Evolutionary conservation across 2,329 filamentous ascomycete genomes (phyloP).

Genomic region (Myriosclerotinia scirpicola): DNA sequence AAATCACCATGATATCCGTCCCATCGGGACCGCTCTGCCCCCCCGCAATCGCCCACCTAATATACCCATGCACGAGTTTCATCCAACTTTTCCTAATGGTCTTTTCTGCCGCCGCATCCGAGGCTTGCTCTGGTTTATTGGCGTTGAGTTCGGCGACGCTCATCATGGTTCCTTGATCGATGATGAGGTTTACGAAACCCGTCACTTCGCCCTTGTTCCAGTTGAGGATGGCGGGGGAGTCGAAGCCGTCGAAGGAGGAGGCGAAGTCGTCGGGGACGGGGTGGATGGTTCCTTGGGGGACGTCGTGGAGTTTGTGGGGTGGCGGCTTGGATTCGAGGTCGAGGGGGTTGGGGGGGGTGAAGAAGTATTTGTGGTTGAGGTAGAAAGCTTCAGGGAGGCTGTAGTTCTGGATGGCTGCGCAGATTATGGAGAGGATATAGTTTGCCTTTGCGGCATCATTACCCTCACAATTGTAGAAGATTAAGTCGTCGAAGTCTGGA

Average conservation of each 20-base stretch:
- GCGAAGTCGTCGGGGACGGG: conserved; percentile 11
- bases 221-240: conserved; percentile 24
- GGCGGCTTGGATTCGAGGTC: conserved; percentile 28
- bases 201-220: conserved; percentile 29
- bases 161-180: conserved; percentile 18
- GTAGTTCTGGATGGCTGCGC: conserved; percentile 57
- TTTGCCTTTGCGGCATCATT: conserved; percentile 42
- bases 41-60: conserved; percentile 56
- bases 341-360: conserved; percentile 43
- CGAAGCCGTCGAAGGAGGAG: conserved; percentile 26
- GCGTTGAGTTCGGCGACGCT: conserved; percentile 14
- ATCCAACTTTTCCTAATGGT: conserved; percentile 40
- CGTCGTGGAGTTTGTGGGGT: conserved; percentile 29
- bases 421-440: conserved; percentile 52
- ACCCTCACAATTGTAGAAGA: conserved; percentile 35
- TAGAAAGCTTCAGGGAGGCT: conserved; percentile 56
- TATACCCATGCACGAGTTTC: conserved; percentile 52
- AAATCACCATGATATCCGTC: conserved; percentile 52
- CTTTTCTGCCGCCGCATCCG: conserved; percentile 1
- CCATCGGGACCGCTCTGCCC: conserved; percentile 54
- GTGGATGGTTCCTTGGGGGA: conserved; percentile 21
- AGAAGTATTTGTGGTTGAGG: conserved; percentile 58
- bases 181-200: conserved; percentile 7
- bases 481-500: conserved; percentile 2
- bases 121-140: background rate